phyloP scores from a whole-genome alignment of 371 early-diverging fungal species.

The Gilbertella persicaria region DNA sequence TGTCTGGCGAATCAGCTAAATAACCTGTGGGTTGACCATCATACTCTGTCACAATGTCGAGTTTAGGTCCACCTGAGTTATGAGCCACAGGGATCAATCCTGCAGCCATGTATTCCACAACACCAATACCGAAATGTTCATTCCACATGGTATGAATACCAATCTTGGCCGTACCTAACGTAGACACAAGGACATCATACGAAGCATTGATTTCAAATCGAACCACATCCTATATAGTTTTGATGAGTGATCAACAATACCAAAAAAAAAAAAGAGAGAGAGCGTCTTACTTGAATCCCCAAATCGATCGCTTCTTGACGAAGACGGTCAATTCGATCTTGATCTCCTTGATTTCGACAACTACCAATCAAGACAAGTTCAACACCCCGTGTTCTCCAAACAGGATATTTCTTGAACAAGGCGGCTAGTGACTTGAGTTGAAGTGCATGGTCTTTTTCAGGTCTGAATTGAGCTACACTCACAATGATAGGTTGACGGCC shows the following conservation, averaged over 20 bases:
- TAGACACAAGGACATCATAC: conserved; percentile 61
- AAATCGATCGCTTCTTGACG: conserved; percentile 45
- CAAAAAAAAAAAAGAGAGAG: no score
- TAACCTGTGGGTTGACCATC: conserved; percentile 56
- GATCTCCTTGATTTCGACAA: conserved; percentile 81
- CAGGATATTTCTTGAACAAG: conserved; percentile 53
- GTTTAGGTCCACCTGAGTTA: conserved; percentile 91
- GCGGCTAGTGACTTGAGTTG: conserved; percentile 78
- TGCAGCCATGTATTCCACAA: conserved; percentile 97
- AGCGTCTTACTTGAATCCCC: conserved; percentile 55
- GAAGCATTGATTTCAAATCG: conserved; percentile 83
- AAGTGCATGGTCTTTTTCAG: conserved; percentile 90
- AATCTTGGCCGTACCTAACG: conserved; percentile 63
- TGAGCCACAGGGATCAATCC: conserved; percentile 91
- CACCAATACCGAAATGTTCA: conserved; percentile 97
- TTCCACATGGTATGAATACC: conserved; percentile 96
- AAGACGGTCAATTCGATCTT: conserved; percentile 67
- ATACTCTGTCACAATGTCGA: conserved; percentile 82
- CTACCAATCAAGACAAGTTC: conserved; percentile 77
- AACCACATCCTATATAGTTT: conserved; percentile 81
- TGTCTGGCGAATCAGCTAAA: conserved; percentile 64
- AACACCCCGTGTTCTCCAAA: conserved; percentile 36
- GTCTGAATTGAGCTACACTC: conserved; percentile 94
- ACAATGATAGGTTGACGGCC: conserved; percentile 64
- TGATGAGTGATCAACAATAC: no score